These are phyloP conservation scores for Wickerhamomyces bovis DNA, from an alignment of 805 yeast species.

Conservation along the genomic window DNA sequence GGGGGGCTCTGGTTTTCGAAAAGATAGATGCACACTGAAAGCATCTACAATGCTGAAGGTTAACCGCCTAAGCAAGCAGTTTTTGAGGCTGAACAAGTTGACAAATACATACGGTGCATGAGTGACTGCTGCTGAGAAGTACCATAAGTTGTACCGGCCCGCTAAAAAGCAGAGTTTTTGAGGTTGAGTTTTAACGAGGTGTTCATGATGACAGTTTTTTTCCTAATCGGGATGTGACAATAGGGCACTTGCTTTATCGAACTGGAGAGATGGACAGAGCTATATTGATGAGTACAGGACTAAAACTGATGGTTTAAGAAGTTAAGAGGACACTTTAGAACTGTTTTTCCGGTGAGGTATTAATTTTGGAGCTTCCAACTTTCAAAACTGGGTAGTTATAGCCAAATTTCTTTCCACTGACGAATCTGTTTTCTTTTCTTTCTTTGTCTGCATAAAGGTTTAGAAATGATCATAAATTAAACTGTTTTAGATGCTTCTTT, in stretches of 20 bases:
- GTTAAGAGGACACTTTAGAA: background rate
- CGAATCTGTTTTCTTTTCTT: no score
- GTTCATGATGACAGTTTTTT: background rate
- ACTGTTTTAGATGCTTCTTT: background rate
- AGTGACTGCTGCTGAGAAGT: background rate
- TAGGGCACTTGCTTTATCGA: background rate
- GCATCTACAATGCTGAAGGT: background rate
- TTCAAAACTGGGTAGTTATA: background rate
- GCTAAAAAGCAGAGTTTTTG: background rate
- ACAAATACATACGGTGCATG: background rate
- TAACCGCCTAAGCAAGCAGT: background rate
- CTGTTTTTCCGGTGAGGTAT: background rate
- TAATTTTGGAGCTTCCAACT: background rate
- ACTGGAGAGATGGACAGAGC: background rate
- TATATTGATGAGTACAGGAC: background rate
- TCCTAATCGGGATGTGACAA: background rate
- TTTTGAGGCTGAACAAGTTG: background rate
- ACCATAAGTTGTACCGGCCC: background rate
- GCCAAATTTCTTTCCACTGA: background rate
- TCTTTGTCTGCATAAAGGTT: no score
- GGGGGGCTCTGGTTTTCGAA: background rate
- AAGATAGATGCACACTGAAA: background rate
- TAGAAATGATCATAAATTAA: no score
- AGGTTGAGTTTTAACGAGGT: background rate
- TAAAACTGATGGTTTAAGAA: no score